Percentiles rank a stretch among this genome's conserved stretches.
Conservation (phyloP, 108 stramenopile genomes). For the Hondaea fermentalgiana region DNA sequence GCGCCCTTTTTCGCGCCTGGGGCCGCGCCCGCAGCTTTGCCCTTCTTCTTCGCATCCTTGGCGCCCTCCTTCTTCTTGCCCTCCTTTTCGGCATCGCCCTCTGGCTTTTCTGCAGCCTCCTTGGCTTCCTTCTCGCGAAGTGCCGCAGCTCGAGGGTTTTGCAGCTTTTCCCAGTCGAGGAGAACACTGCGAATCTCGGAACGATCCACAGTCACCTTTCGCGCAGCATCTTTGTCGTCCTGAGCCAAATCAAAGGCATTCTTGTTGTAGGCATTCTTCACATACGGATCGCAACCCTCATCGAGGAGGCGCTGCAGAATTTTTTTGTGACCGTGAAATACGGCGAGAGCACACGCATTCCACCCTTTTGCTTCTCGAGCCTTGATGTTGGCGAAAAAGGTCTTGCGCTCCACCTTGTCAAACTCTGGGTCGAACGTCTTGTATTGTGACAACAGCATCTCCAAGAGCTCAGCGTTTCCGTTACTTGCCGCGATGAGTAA, state of each 20-base stretch:
- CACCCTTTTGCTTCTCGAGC: conserved; percentile 34
- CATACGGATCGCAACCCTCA: conserved; percentile 28
- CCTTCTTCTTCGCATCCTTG: not conserved
- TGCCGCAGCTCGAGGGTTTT: not conserved
- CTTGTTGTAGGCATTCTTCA: conserved; percentile 33
- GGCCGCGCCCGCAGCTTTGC: not conserved
- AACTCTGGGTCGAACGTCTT: conserved; percentile 26
- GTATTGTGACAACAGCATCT: not conserved
- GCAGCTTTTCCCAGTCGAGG: conserved; percentile 25
- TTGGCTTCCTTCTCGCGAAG: not conserved
- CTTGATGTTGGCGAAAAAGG: conserved; percentile 22
- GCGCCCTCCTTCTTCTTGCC: conserved; percentile 23
- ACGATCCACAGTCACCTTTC: conserved; percentile 16
- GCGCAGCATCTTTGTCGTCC: conserved; percentile 38
- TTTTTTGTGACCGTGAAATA: conserved; percentile 27
- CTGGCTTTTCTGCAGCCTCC: conserved; percentile 24
- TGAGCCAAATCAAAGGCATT: conserved; percentile 30
- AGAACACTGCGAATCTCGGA: conserved; percentile 30
- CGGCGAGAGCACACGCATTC: conserved; percentile 22
- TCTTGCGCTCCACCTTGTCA: conserved; percentile 27
- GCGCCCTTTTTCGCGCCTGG: not conserved
- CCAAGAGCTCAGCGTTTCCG: not conserved
- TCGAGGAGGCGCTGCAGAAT: conserved; percentile 19
- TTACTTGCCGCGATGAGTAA: conserved; percentile 10
- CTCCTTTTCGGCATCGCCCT: conserved; percentile 19